phyloP scores from a whole-genome alignment of 352 stramenopile genomes.

The Pythium phragmiticola region DNA sequence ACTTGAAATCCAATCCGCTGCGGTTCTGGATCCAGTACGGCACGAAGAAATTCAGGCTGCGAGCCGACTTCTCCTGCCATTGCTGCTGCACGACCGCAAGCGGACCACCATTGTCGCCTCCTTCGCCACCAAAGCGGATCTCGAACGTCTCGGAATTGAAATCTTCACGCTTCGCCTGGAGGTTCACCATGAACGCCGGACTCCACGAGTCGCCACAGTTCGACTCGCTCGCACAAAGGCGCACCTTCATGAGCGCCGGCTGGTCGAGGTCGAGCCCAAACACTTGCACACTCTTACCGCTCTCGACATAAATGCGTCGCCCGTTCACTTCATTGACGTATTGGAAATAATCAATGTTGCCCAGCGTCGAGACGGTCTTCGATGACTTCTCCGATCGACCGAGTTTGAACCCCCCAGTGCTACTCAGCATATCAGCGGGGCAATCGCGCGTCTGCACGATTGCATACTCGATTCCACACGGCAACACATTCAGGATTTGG shows the following conservation, averaged over 20 bases:
- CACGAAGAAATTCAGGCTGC: constrained; percentile 63
- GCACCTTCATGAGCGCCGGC: constrained; percentile 73
- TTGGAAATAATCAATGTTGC: constrained; percentile 64
- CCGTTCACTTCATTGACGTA: constrained; percentile 81
- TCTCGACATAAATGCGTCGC: constrained; percentile 71
- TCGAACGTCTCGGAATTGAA: constrained; percentile 65
- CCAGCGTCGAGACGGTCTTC: constrained; percentile 42
- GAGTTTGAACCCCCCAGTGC: constrained; percentile 54
- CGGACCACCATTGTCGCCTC: constrained; percentile 37
- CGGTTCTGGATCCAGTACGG: constrained; percentile 89
- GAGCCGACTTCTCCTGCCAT: constrained; percentile 56
- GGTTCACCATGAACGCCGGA: constrained; percentile 52
- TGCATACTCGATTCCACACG: constrained; percentile 78
- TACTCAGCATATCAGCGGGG: constrained; percentile 54
- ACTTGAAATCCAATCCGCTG: constrained; percentile 68
- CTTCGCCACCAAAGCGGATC: constrained; percentile 41
- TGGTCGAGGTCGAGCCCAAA: constrained; percentile 74
- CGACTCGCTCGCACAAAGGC: constrained; percentile 56
- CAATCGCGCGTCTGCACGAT: constrained; percentile 81
- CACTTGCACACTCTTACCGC: constrained; percentile 75
- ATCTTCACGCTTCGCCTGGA: constrained; percentile 43
- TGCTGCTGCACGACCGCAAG: constrained; percentile 65
- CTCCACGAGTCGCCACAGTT: constrained; percentile 59
- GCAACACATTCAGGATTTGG: constrained; percentile 78
- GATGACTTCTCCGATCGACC: constrained; percentile 25